Evolutionary conservation across 1,284 basidiomycete genomes (phyloP).

Genomic region (Cutaneotrichosporon mucoides): DNA sequence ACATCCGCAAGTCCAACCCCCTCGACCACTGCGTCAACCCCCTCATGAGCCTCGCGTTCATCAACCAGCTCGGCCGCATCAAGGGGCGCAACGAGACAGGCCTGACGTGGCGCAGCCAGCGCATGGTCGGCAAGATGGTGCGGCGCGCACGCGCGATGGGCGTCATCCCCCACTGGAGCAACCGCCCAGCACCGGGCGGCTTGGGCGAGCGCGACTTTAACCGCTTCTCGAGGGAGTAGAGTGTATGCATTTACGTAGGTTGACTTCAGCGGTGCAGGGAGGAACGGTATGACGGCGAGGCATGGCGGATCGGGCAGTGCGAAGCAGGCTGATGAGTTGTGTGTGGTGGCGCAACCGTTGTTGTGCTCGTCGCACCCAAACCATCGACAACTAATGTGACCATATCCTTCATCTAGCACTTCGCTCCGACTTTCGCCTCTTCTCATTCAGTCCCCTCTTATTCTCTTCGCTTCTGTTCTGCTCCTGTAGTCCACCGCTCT

Average conservation of each 20-base stretch:
- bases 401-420: no score
- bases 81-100: conserved; percentile 63
- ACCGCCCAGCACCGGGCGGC: conserved; percentile 22
- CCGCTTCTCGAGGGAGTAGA: not conserved
- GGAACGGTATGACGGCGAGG: no score
- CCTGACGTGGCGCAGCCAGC: conserved; percentile 76
- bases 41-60: conserved; percentile 61
- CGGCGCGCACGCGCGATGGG: conserved; percentile 91
- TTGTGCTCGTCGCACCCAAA: no score
- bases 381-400: no score
- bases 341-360: no score
- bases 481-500: no score
- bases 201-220: conserved; percentile 12
- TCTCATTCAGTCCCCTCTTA: no score
- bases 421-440: no score
- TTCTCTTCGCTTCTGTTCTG: no score
- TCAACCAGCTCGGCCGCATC: conserved; percentile 84
- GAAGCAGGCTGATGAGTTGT: no score
- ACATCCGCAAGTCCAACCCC: conserved; percentile 31
- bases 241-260: not conserved
- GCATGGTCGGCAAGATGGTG: conserved; percentile 79
- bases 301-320: no score
- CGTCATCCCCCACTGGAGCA: conserved; percentile 59
- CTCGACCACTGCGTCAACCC: conserved; percentile 56
- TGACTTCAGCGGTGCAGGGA: no score